Evolutionary conservation across 257 asterid species (phyloP).

Genomic region (Nicotiana tabacum): DNA sequence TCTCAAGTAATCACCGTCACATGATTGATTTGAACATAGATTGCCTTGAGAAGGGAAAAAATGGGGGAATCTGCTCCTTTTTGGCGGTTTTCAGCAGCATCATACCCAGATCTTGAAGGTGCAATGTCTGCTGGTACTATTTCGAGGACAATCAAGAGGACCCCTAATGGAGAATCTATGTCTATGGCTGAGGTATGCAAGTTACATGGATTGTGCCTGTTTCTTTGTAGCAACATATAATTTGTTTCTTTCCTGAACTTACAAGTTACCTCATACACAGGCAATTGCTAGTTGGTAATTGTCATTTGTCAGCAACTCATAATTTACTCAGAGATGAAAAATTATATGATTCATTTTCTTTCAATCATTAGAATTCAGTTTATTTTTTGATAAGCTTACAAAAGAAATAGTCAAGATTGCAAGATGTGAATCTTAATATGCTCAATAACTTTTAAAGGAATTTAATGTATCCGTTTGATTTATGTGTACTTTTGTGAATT

Average conservation of each 20-base stretch:
- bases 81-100: conserved; percentile 98
- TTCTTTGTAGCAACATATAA: background rate
- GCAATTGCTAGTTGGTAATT: conserved; percentile 5
- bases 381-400: background rate
- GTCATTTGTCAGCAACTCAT: background rate
- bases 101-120: conserved; percentile 94
- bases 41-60: conserved; percentile 95
- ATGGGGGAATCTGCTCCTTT: conserved; percentile 98
- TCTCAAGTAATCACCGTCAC: background rate
- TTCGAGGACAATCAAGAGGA: conserved; percentile 26
- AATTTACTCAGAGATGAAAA: background rate
- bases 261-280: background rate
- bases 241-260: background rate
- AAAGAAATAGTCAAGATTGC: background rate
- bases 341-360: background rate
- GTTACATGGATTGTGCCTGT: background rate
- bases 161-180: conserved; percentile 39
- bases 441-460: background rate
- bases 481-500: background rate
- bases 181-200: conserved; percentile 58
- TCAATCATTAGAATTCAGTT: background rate
- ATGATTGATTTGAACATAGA: conserved; percentile 36
- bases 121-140: conserved; percentile 44
- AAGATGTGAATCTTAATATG: background rate
- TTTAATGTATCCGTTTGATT: background rate